These are phyloP conservation scores for Cryptomeria japonica DNA, from an alignment of 75 land plant species.

Conservation along the genomic window DNA sequence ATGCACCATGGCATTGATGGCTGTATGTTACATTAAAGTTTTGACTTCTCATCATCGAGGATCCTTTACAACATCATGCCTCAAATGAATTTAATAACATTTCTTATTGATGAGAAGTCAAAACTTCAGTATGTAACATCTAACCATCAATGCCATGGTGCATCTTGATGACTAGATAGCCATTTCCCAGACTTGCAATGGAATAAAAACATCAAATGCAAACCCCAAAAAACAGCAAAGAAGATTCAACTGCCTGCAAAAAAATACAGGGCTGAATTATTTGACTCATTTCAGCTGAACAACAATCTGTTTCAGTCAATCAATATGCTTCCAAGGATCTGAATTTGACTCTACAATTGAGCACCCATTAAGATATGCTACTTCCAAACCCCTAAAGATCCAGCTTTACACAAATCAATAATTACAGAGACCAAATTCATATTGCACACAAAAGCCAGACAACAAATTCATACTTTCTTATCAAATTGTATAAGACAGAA, in stretches of 20 bases:
- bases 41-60: too few relatives aligned
- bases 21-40: too few relatives aligned
- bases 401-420: background rate
- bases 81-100: too few relatives aligned
- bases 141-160: too few relatives aligned
- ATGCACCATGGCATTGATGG: too few relatives aligned
- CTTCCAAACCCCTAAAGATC: background rate
- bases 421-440: background rate
- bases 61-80: too few relatives aligned
- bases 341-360: background rate
- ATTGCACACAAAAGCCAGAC: background rate
- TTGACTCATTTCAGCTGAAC: background rate
- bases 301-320: background rate
- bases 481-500: background rate
- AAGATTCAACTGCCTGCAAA: background rate
- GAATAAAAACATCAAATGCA: background rate
- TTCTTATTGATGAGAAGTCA: too few relatives aligned
- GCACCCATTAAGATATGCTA: background rate
- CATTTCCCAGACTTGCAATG: too few relatives aligned
- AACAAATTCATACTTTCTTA: background rate
- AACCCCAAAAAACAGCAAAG: background rate
- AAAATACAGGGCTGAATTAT: background rate
- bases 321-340: background rate
- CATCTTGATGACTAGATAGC: too few relatives aligned
- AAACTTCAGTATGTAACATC: too few relatives aligned